Conservation (phyloP, 1,139 yeast species). For the Pichia sp. region DNA sequence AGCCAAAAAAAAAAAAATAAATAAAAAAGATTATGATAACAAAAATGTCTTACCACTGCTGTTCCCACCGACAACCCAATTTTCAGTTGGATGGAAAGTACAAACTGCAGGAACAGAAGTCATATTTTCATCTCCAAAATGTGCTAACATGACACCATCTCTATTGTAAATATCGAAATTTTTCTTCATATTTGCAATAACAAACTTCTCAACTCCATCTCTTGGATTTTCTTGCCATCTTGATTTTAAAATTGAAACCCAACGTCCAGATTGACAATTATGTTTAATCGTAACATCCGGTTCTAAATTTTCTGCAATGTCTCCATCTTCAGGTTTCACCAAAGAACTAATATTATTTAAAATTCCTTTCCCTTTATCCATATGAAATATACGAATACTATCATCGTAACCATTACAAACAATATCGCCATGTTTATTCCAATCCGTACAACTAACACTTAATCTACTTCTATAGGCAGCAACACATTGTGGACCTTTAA, state of each 20-base stretch:
- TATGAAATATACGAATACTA: conserved; percentile 57
- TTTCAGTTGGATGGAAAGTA: conserved; percentile 73
- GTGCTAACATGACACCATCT: conserved; percentile 72
- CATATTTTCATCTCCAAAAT: conserved; percentile 46
- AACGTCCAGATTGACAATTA: conserved; percentile 91
- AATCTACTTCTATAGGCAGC: conserved; percentile 68
- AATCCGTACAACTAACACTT: conserved; percentile 80
- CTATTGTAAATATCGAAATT: conserved; percentile 76
- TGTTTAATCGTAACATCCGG: conserved; percentile 67
- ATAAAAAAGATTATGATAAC: conserved; percentile 26
- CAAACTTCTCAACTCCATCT: conserved; percentile 75
- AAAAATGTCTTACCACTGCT: conserved; percentile 89
- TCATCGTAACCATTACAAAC: conserved; percentile 95
- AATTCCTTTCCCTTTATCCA: conserved; percentile 24
- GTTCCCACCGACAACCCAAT: conserved; percentile 91
- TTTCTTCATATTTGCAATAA: conserved; percentile 88
- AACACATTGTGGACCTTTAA: conserved; percentile 44
- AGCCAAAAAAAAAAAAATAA: too few relatives aligned
- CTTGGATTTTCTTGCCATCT: conserved; percentile 70
- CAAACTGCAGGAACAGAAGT: conserved; percentile 92
- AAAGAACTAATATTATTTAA: conserved; percentile 13
- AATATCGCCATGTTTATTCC: conserved; percentile 69
- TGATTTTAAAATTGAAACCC: conserved; percentile 90
- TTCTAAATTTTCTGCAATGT: conserved; percentile 32
- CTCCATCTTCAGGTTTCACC: conserved; percentile 19